Conservation (phyloP, 345 rosid genomes). For the Corchorus capsularis region DNA sequence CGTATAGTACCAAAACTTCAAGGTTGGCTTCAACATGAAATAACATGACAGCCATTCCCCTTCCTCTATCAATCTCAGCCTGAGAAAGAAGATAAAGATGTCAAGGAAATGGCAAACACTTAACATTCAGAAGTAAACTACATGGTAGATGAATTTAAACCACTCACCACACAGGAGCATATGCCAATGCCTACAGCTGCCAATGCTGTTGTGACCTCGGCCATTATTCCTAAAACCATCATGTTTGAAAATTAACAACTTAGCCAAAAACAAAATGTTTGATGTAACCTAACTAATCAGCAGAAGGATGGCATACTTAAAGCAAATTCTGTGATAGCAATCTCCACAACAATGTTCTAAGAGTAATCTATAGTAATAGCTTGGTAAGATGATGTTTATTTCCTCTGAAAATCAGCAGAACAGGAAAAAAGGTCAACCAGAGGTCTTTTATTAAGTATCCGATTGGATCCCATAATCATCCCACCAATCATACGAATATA, state of each 20-base stretch:
- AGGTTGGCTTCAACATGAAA: conserved; percentile 80
- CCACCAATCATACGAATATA: not conserved
- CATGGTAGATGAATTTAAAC: not conserved
- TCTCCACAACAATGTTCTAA: not conserved
- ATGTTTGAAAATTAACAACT: not conserved
- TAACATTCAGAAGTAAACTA: conserved; percentile 7
- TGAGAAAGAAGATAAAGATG: conserved; percentile 30
- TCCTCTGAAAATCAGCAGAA: not conserved
- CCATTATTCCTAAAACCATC: conserved; percentile 74
- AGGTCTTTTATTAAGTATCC: not conserved
- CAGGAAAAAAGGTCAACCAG: not conserved
- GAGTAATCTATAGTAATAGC: too few species aligned
- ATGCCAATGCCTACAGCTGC: conserved; percentile 64
- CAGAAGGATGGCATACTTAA: not conserved
- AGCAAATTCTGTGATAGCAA: not conserved
- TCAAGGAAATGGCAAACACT: conserved; percentile 11
- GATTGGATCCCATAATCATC: not conserved
- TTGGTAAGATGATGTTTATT: not conserved
- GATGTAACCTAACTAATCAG: not conserved
- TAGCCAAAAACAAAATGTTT: not conserved
- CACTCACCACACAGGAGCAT: conserved; percentile 90
- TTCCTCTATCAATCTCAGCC: conserved; percentile 91
- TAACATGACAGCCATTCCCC: conserved; percentile 89
- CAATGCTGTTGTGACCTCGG: conserved; percentile 77
- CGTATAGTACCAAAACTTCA: conserved; percentile 64